These are phyloP conservation scores for Cyberlindnera sargentensis DNA, from an alignment of 805 yeast species.

Conservation along the genomic window DNA sequence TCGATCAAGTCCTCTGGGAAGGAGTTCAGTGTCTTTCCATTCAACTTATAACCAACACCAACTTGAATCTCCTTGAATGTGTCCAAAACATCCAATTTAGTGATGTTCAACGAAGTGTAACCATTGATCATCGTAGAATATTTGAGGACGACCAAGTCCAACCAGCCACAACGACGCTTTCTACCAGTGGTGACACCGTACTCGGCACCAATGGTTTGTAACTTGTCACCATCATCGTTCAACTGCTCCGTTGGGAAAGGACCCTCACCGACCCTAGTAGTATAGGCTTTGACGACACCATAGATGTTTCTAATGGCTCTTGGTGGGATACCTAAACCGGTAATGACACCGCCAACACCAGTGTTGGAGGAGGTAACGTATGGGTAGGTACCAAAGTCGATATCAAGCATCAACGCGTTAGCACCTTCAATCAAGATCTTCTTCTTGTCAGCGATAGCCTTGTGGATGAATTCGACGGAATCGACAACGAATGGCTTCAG, in stretches of 20 bases:
- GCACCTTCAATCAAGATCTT: conserved; percentile 96
- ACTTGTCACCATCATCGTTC: conserved; percentile 75
- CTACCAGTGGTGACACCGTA: conserved; percentile 98
- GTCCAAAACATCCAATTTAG: conserved; percentile 93
- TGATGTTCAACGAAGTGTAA: conserved; percentile 88
- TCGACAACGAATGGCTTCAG: conserved; percentile 92
- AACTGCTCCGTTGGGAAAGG: conserved; percentile 98
- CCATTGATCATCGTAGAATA: conserved; percentile 92
- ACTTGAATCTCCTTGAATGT: conserved; percentile 82
- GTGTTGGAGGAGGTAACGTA: conserved; percentile 94
- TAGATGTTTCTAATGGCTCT: conserved; percentile 67
- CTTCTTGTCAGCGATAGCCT: conserved; percentile 69
- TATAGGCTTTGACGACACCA: conserved; percentile 98
- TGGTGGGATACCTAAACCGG: conserved; percentile 97
- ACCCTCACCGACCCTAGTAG: conserved; percentile 98
- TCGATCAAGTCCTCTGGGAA: conserved; percentile 91
- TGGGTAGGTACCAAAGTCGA: conserved; percentile 97
- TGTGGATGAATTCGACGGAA: conserved; percentile 77
- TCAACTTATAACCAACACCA: conserved; percentile 73
- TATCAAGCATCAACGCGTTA: conserved; percentile 94
- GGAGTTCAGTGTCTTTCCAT: conserved; percentile 66
- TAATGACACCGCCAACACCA: conserved; percentile 95
- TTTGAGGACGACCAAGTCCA: conserved; percentile 89
- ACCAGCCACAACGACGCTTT: conserved; percentile 99
- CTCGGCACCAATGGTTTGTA: conserved; percentile 92